Evolutionary conservation across 2,329 filamentous ascomycete genomes (phyloP).

Genomic region (Calonectria pseudoturangicola): DNA sequence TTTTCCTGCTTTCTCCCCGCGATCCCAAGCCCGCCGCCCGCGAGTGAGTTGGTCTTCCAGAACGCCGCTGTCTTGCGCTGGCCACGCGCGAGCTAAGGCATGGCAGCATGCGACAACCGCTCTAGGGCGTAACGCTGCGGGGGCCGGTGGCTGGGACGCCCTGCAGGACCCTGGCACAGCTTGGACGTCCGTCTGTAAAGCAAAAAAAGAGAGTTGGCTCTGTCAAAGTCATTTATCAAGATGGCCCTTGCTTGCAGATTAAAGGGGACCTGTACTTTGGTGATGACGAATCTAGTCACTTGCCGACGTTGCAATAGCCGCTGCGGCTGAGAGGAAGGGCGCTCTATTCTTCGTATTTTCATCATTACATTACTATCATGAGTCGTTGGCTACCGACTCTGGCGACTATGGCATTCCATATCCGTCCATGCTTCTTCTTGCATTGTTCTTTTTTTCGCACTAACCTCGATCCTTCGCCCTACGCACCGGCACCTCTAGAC

Average conservation of each 20-base stretch:
- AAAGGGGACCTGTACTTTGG: constrained; percentile 23
- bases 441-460: constrained; percentile 2
- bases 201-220: constrained; percentile 9
- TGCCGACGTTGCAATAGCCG: background rate
- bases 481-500: constrained; percentile 21
- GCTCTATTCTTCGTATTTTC: constrained; percentile 19
- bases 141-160: constrained; percentile 14
- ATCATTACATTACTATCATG: constrained; percentile 32
- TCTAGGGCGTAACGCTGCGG: constrained; percentile 18
- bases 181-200: background rate
- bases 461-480: background rate
- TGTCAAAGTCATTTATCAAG: background rate
- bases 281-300: constrained; percentile 20
- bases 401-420: background rate
- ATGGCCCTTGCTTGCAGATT: constrained; percentile 30
- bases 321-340: background rate
- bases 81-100: constrained; percentile 31
- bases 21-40: background rate
- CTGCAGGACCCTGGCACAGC: constrained; percentile 10
- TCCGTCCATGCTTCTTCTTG: constrained; percentile 16
- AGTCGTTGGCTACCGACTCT: background rate
- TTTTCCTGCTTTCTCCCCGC: constrained; percentile 18
- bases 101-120: constrained; percentile 2
- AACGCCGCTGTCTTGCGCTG: constrained; percentile 36
- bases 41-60: constrained; percentile 9